Conservation (phyloP, 1,284 basidiomycete genomes). For the Somion occarium region DNA sequence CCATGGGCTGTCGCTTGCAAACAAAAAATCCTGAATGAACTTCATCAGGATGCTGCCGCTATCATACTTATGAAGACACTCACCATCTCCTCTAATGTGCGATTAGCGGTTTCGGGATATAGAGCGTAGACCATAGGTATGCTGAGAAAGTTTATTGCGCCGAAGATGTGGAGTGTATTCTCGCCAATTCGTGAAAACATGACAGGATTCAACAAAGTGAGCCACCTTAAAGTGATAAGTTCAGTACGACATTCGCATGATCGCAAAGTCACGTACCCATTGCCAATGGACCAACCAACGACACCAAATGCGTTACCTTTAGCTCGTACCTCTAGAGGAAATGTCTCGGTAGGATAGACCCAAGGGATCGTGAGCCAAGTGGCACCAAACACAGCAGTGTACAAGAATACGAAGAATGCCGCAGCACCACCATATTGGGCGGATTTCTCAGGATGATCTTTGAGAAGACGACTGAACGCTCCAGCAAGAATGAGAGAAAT, state of each 20-base stretch:
- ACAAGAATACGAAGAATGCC: slow-evolving; percentile 44
- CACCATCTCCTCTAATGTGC: slow-evolving; percentile 47
- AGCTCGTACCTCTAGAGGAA: slow-evolving; percentile 60
- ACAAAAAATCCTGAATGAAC: slow-evolving; percentile 32
- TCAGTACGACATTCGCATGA: not conserved
- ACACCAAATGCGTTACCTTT: slow-evolving; percentile 52
- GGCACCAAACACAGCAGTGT: slow-evolving; percentile 43
- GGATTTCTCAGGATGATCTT: slow-evolving; percentile 38
- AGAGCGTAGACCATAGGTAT: slow-evolving; percentile 47
- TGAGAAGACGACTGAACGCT: slow-evolving; percentile 38
- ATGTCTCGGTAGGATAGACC: slow-evolving; percentile 44
- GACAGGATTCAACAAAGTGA: slow-evolving; percentile 32
- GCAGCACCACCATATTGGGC: slow-evolving; percentile 41
- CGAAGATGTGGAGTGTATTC: slow-evolving; percentile 43
- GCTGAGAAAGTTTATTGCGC: slow-evolving; percentile 40
- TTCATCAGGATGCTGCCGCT: not conserved
- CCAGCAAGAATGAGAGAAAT: slow-evolving; percentile 40
- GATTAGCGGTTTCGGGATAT: slow-evolving; percentile 49
- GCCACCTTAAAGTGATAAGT: slow-evolving; percentile 24
- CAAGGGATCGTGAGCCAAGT: slow-evolving; percentile 58
- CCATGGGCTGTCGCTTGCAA: slow-evolving; percentile 40
- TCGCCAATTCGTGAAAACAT: slow-evolving; percentile 32
- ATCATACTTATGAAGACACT: not conserved
- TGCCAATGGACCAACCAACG: slow-evolving; percentile 48
- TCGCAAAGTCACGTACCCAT: slow-evolving; percentile 29